These are phyloP conservation scores for Neobulgaria alba DNA, from an alignment of 2,329 filamentous ascomycete genomes.

Conservation along the genomic window DNA sequence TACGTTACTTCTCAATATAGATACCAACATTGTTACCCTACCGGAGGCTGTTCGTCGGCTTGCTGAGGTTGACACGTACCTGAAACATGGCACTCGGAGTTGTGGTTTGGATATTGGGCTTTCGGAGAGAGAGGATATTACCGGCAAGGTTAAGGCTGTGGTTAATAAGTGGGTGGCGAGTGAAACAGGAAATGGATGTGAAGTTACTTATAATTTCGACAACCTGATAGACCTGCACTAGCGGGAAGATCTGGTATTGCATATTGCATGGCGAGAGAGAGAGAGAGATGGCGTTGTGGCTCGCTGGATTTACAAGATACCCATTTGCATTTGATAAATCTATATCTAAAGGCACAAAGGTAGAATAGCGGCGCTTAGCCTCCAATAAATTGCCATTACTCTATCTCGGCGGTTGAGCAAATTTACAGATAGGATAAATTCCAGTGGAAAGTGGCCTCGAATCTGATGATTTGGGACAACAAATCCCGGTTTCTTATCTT, in stretches of 20 bases:
- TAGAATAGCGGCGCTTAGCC: too few relatives aligned
- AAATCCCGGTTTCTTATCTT: too few relatives aligned
- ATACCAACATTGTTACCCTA: conserved; percentile 8
- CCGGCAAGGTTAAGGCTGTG: conserved; percentile 8
- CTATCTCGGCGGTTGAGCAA: too few relatives aligned
- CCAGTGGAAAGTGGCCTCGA: too few relatives aligned
- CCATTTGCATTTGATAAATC: conserved; percentile 22
- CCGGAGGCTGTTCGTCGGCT: conserved; percentile 4
- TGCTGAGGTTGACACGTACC: conserved; percentile 16
- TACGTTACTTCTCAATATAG: conserved; percentile 13
- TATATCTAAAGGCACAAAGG: too few relatives aligned
- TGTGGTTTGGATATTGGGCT: conserved; percentile 13
- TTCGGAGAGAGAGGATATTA: conserved; percentile 5
- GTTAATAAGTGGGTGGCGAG: conserved; percentile 16
- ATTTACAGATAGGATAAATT: too few relatives aligned
- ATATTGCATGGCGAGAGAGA: too few relatives aligned
- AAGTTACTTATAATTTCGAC: conserved; percentile 17
- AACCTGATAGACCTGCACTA: conserved; percentile 6
- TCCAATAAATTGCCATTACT: too few relatives aligned
- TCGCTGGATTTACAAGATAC: conserved; percentile 18
- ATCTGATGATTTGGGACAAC: too few relatives aligned
- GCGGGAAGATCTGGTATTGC: background rate
- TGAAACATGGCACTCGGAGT: conserved; percentile 10
- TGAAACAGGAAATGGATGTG: conserved; percentile 5
- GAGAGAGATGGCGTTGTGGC: conserved; percentile 11